Evolutionary conservation across 2,329 filamentous ascomycete species (phyloP).

Genomic region (Colletotrichum karsti): DNA sequence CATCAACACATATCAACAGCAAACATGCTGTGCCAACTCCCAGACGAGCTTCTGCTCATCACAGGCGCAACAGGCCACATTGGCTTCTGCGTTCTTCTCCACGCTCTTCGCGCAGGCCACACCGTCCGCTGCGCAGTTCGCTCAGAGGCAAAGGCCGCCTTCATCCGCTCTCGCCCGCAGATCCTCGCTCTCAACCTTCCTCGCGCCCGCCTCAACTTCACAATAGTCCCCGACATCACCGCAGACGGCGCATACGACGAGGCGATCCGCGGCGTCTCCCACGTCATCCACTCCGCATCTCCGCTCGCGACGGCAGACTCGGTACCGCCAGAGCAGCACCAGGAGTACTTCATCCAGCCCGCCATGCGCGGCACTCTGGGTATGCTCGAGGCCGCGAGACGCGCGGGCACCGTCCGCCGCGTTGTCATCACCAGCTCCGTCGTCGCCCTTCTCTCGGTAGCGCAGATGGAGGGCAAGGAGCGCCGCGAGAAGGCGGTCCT

Average conservation of each 20-base stretch:
- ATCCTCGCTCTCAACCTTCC: conserved; percentile 29
- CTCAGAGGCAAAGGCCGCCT: conserved; percentile 30
- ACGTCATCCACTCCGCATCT: conserved; percentile 44
- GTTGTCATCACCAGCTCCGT: conserved; percentile 61
- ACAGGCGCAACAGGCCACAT: conserved; percentile 42
- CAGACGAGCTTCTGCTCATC: conserved; percentile 32
- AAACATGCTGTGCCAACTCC: conserved; percentile 22
- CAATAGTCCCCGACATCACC: conserved; percentile 47
- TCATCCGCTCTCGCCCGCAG: conserved; percentile 16
- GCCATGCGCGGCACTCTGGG: conserved; percentile 62
- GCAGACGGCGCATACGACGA: conserved; percentile 48
- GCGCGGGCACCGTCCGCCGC: conserved; percentile 42
- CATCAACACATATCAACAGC: not conserved
- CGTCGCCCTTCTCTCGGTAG: conserved; percentile 39
- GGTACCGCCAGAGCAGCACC: conserved; percentile 66
- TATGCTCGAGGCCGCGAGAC: conserved; percentile 57
- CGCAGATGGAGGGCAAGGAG: conserved; percentile 23
- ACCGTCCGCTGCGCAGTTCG: conserved; percentile 40
- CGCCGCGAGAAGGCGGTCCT: not conserved
- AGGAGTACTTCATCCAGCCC: conserved; percentile 60
- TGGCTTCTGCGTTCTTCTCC: conserved; percentile 38
- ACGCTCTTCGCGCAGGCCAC: conserved; percentile 37
- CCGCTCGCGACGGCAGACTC: conserved; percentile 49
- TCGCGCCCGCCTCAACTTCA: conserved; percentile 34
- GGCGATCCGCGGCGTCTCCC: conserved; percentile 48